Evolutionary conservation across 83 land plant species (phyloP).

Genomic region (Picea abies): DNA sequence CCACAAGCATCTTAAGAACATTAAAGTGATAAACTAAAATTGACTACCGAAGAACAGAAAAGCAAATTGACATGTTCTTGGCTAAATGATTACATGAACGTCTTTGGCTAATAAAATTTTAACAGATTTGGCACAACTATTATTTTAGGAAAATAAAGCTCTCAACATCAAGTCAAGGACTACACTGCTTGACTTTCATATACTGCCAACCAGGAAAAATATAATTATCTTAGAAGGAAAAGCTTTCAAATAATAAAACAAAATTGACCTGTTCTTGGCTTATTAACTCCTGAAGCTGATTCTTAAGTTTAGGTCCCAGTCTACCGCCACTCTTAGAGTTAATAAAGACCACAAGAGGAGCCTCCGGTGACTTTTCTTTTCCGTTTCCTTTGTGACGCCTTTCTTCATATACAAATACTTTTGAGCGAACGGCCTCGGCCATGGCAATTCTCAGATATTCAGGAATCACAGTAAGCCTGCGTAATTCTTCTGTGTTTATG

Average conservation of each 20-base stretch:
- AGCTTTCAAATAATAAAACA: background rate
- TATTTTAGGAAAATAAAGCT: too few relatives aligned
- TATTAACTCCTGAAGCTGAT: slow-evolving; percentile 53
- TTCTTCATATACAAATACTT: slow-evolving; percentile 23
- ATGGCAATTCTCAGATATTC: slow-evolving; percentile 64
- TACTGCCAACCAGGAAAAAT: background rate
- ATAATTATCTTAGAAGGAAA: background rate
- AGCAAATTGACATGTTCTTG: slow-evolving; percentile 56
- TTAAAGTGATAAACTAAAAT: background rate
- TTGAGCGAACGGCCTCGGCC: slow-evolving; percentile 50
- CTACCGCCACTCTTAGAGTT: slow-evolving; percentile 87
- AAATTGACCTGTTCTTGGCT: slow-evolving; percentile 66
- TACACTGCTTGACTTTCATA: too few relatives aligned
- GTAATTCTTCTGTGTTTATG: slow-evolving; percentile 50
- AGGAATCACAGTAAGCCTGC: slow-evolving; percentile 51
- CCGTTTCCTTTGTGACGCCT: slow-evolving; percentile 18
- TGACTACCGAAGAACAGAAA: too few relatives aligned
- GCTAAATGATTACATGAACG: slow-evolving; percentile 40
- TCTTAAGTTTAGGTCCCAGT: slow-evolving; percentile 65
- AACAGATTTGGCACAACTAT: too few relatives aligned
- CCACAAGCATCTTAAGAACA: background rate
- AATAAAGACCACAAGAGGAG: slow-evolving; percentile 73
- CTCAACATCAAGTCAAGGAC: too few relatives aligned
- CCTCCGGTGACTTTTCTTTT: slow-evolving; percentile 42
- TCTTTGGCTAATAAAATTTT: too few relatives aligned